Evolutionary conservation across 768 basidiomycete genomes (phyloP).

Genomic region (Lentinula detonsa): DNA sequence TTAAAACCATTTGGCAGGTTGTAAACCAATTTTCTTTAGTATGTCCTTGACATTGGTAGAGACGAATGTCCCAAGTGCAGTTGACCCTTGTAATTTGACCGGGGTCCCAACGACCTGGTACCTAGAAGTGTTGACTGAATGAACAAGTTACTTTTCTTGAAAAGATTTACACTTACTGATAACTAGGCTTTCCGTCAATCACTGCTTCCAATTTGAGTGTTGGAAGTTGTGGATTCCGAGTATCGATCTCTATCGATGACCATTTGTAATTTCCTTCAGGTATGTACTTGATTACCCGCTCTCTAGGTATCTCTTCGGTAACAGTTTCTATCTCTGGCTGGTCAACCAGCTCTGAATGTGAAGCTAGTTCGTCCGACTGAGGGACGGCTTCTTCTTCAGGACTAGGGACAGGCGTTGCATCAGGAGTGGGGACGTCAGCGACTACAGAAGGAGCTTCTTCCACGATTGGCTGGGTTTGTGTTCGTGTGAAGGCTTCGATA

Average conservation of each 20-base stretch:
- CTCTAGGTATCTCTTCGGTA: conserved; percentile 39
- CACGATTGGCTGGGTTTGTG: conserved; percentile 11
- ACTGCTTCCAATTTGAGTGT: conserved; percentile 49
- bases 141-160: neutral
- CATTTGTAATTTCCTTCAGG: conserved; percentile 65
- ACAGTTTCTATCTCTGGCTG: conserved; percentile 1
- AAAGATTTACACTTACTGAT: conserved; percentile 34
- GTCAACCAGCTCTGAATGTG: neutral
- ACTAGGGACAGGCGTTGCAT: neutral
- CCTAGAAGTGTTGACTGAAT: conserved; percentile 19
- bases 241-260: conserved; percentile 70
- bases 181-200: conserved; percentile 51
- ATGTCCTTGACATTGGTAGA: conserved; percentile 44
- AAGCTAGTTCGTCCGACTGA: neutral
- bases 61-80: conserved; percentile 40
- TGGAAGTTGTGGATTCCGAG: conserved; percentile 44
- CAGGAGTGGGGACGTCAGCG: neutral
- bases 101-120: conserved; percentile 44
- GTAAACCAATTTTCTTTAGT: conserved; percentile 50
- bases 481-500: conserved; percentile 33
- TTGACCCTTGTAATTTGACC: conserved; percentile 33
- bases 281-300: conserved; percentile 53
- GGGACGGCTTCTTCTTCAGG: neutral
- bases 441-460: neutral
- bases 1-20: conserved; percentile 54